phyloP scores from a whole-genome alignment of 352 stramenopile genomes.

The Globisporangium paroecandrum region DNA sequence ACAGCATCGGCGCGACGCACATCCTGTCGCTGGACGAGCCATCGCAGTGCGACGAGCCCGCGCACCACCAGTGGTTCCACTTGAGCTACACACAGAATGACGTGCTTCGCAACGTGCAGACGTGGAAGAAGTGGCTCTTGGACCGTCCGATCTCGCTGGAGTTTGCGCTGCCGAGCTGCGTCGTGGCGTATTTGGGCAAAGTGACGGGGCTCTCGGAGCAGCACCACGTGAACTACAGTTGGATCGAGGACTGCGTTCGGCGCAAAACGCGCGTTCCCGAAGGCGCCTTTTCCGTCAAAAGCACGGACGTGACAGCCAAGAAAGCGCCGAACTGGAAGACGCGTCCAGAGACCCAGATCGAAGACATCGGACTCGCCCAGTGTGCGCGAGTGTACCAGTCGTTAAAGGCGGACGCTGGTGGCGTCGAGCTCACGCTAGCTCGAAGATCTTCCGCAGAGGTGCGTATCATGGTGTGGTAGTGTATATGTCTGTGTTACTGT shows the following conservation, averaged over 20 bases:
- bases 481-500: not conserved
- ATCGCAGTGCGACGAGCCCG: slow-evolving; percentile 23
- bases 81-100: slow-evolving; percentile 47
- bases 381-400: slow-evolving; percentile 48
- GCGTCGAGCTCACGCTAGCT: slow-evolving; percentile 45
- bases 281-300: slow-evolving; percentile 33
- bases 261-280: slow-evolving; percentile 54
- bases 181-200: slow-evolving; percentile 56
- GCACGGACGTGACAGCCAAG: not conserved
- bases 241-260: slow-evolving; percentile 78
- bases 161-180: slow-evolving; percentile 53
- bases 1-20: slow-evolving; percentile 58
- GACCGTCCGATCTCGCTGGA: slow-evolving; percentile 28
- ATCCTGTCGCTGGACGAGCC: slow-evolving; percentile 61
- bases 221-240: slow-evolving; percentile 68
- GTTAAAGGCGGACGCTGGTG: slow-evolving; percentile 25
- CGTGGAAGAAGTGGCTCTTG: slow-evolving; percentile 43
- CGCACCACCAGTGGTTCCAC: slow-evolving; percentile 41
- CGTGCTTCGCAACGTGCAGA: slow-evolving; percentile 30
- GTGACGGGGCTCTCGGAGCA: slow-evolving; percentile 45
- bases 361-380: slow-evolving; percentile 43
- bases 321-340: slow-evolving; percentile 45
- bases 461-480: not conserved
- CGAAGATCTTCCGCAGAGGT: slow-evolving; percentile 49
- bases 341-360: slow-evolving; percentile 39